Conservation (phyloP, 2,329 filamentous ascomycete genomes). For the Colletotrichum scovillei region DNA sequence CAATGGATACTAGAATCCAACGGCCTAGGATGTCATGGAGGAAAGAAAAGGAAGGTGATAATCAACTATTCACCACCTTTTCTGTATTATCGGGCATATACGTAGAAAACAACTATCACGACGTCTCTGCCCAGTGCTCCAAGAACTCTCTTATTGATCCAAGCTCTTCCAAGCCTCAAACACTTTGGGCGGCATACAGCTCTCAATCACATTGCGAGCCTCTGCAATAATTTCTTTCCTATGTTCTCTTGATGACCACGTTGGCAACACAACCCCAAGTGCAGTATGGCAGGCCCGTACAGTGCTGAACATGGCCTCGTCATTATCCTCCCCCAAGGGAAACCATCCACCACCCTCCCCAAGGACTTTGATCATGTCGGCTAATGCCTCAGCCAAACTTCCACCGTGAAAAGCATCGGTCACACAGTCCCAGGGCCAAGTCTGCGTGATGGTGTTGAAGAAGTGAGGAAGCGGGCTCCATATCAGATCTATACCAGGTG, state of each 20-base stretch:
- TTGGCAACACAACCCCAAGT: too few relatives aligned
- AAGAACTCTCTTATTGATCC: too few relatives aligned
- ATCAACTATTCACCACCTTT: too few relatives aligned
- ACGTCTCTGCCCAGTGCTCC: too few relatives aligned
- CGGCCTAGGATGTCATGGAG: too few relatives aligned
- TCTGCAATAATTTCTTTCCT: too few relatives aligned
- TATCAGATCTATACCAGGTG: neutral
- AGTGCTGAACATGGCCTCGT: neutral
- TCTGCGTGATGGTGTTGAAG: neutral
- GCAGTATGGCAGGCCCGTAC: neutral
- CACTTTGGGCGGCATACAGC: neutral
- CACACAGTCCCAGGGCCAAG: neutral
- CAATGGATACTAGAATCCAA: too few relatives aligned
- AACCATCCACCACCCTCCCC: neutral
- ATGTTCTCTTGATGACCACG: too few relatives aligned
- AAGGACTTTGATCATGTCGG: neutral
- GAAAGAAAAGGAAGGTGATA: too few relatives aligned
- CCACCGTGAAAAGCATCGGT: neutral
- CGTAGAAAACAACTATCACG: too few relatives aligned
- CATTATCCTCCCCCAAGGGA: neutral
- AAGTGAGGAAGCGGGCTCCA: neutral
- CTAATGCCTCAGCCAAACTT: fast-evolving
- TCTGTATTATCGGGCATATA: too few relatives aligned
- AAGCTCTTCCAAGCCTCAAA: neutral
- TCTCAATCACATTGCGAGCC: neutral